These are phyloP conservation scores for Sphagnum fallax DNA, from an alignment of 228 moss, liverwort and hornwort species.

Conservation along the genomic window DNA sequence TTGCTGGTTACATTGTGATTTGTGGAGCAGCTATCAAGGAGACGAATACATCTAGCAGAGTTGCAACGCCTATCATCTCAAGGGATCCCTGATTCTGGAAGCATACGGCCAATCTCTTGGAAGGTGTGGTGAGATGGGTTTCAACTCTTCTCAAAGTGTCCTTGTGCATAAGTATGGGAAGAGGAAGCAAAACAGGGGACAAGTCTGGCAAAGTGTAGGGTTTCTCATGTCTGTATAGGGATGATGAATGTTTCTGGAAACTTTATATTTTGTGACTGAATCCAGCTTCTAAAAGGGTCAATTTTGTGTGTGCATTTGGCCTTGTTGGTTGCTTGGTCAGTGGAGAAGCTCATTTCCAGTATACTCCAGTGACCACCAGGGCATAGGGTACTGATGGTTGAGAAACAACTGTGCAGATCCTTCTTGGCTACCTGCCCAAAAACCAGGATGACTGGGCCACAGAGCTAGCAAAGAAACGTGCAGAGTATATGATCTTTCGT, in stretches of 20 bases:
- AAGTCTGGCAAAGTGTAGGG: background rate
- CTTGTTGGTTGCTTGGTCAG: too few species aligned
- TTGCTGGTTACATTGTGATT: too few species aligned
- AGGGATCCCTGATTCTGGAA: constrained; percentile 89
- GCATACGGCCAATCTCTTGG: constrained; percentile 86
- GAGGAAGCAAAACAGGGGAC: background rate
- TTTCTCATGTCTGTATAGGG: background rate
- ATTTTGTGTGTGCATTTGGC: too few species aligned
- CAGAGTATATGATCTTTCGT: constrained; percentile 70
- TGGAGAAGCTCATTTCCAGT: too few species aligned
- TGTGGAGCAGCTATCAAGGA: constrained; percentile 64
- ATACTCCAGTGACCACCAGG: too few species aligned
- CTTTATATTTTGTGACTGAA: too few species aligned
- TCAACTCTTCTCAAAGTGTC: background rate
- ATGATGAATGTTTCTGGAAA: too few species aligned
- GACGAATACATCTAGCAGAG: constrained; percentile 84
- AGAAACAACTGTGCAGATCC: constrained; percentile 41
- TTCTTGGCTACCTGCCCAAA: constrained; percentile 83
- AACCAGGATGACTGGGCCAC: constrained; percentile 80
- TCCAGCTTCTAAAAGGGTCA: too few species aligned
- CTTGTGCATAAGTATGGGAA: background rate
- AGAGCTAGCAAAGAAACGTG: constrained; percentile 78
- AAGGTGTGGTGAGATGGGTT: constrained; percentile 46
- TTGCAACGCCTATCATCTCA: constrained; percentile 85
- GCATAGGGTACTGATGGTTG: too few species aligned